These are phyloP conservation scores for Cordyceps sp. DNA, from an alignment of 2,329 filamentous ascomycete genomes.

Conservation along the genomic window DNA sequence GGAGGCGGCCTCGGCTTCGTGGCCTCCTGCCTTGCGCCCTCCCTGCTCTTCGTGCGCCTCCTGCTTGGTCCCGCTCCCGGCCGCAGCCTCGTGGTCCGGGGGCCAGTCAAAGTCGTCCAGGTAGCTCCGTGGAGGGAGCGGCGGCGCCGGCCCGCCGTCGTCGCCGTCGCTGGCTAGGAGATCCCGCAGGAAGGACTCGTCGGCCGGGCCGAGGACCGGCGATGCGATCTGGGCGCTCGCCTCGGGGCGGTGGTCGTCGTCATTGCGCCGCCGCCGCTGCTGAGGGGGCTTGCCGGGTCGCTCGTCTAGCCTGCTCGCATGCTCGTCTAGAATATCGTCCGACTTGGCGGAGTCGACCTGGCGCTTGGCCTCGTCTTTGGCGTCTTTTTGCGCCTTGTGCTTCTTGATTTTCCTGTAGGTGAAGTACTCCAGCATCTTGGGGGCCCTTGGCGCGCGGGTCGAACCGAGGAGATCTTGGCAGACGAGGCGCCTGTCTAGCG, in stretches of 20 bases:
- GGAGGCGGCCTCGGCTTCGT: constrained; percentile 6
- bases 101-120: constrained; percentile 33
- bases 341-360: constrained; percentile 4
- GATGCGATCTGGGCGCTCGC: not conserved
- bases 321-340: constrained; percentile 1
- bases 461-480: too few species aligned
- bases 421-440: constrained; percentile 53
- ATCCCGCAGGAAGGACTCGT: constrained; percentile 40
- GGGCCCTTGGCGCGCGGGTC: too few species aligned
- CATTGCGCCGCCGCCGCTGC: too few species aligned
- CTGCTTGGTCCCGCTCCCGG: too few species aligned
- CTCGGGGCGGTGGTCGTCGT: constrained; percentile 1
- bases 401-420: constrained; percentile 47
- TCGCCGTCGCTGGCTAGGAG: constrained; percentile 27
- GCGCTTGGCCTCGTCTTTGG: constrained; percentile 4
- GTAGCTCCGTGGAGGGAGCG: constrained; percentile 36
- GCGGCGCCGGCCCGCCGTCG: constrained; percentile 28
- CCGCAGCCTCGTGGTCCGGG: constrained; percentile 13
- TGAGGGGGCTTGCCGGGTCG: too few species aligned
- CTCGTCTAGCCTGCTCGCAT: too few species aligned
- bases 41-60: too few species aligned
- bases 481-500: too few species aligned
- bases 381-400: constrained; percentile 30
- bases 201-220: constrained; percentile 31
- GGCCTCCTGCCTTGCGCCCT: not conserved